Percentiles rank a stretch among this genome's conserved stretches.
These are phyloP conservation scores for Chionographis japonica DNA, from an alignment of 106 monocot species.

Conservation along the genomic window DNA sequence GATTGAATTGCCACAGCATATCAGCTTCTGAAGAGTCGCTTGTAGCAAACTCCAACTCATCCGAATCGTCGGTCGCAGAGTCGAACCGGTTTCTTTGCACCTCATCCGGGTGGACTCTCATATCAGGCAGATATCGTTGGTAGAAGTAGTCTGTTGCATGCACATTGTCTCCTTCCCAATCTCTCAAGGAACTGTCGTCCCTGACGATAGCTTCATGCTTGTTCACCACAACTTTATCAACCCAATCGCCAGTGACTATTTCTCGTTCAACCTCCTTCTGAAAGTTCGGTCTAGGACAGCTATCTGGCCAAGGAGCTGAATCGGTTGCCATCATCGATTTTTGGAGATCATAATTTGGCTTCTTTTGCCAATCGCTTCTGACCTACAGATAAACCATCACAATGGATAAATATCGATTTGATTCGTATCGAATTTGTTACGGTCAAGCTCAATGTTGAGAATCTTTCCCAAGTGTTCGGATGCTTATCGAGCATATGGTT, in stretches of 20 bases:
- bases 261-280: slow-evolving; percentile 28
- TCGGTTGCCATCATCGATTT: slow-evolving; percentile 20
- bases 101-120: slow-evolving; percentile 18
- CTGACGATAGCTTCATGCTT: slow-evolving; percentile 23
- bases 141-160: slow-evolving; percentile 30
- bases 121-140: slow-evolving; percentile 34
- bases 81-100: slow-evolving; percentile 6
- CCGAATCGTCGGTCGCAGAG: slow-evolving; percentile 37
- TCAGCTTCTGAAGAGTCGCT: slow-evolving; percentile 68
- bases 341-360: slow-evolving; percentile 22
- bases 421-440: too few species aligned
- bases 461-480: too few species aligned
- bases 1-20: slow-evolving; percentile 29
- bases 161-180: slow-evolving; percentile 29
- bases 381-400: slow-evolving; percentile 15
- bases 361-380: slow-evolving; percentile 31
- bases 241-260: slow-evolving; percentile 30
- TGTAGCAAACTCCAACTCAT: slow-evolving; percentile 56
- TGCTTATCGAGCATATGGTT: too few species aligned
- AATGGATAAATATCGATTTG: too few species aligned
- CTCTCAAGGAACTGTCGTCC: slow-evolving; percentile 24
- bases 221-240: slow-evolving; percentile 42
- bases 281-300: background rate
- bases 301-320: slow-evolving; percentile 38
- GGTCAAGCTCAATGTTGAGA: too few species aligned